Evolutionary conservation across 495 filamentous ascomycete genomes (phyloP).

Genomic region (Trichoderma asperelloides): DNA sequence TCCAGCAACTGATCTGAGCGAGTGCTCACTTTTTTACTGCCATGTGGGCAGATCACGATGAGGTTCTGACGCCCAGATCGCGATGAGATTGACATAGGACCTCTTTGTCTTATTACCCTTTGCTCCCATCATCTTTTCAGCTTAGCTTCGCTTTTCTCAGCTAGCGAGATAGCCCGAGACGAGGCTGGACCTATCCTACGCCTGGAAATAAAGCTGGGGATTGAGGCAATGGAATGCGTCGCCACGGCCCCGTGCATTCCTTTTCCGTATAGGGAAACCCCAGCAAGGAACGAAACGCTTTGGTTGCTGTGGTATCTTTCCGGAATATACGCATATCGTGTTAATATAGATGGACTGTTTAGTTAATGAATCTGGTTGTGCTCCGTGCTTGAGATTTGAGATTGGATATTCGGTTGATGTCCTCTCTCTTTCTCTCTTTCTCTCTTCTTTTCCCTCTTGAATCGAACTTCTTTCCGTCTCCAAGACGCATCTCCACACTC

Average conservation of each 20-base stretch:
- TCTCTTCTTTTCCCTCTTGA: not conserved
- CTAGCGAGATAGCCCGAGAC: not conserved
- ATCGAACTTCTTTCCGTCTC: not conserved
- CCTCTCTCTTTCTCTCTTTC: not conserved
- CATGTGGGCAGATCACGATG: not conserved
- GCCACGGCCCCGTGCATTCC: conserved; percentile 5
- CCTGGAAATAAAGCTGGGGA: not conserved
- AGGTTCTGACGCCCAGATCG: not conserved
- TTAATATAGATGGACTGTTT: not conserved
- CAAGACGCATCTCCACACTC: not conserved
- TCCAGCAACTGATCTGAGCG: not conserved
- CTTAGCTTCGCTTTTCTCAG: not conserved
- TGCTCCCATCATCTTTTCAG: not conserved
- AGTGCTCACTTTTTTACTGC: not conserved
- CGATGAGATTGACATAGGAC: not conserved
- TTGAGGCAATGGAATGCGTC: not conserved
- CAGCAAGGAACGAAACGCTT: not conserved
- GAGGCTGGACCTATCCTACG: not conserved
- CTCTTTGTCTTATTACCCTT: not conserved
- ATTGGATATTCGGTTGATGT: not conserved
- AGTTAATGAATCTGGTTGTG: not conserved
- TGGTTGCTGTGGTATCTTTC: conserved; percentile 5
- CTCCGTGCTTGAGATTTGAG: not conserved
- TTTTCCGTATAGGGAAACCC: conserved; percentile 1
- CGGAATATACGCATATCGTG: not conserved